phyloP scores from a whole-genome alignment of 75 land plant species.

The Cunninghamia lanceolata region DNA sequence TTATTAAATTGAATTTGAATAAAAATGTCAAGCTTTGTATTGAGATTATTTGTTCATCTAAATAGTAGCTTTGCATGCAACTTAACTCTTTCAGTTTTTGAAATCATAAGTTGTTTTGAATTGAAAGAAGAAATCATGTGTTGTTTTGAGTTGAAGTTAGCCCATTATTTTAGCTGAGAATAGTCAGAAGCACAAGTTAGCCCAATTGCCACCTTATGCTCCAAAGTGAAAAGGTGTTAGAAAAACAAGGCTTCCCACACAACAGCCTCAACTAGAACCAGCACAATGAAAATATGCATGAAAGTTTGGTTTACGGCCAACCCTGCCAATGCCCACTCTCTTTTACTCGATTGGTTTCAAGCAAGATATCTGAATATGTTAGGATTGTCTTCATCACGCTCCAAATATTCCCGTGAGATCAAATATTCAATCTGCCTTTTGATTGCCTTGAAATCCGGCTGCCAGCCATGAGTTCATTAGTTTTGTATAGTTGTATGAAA shows the following conservation, averaged over 20 bases:
- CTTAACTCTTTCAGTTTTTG: no score
- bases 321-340: neutral
- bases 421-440: conserved; percentile 89
- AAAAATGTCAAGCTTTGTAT: no score
- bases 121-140: no score
- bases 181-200: neutral
- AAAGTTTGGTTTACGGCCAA: no score
- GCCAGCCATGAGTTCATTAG: conserved; percentile 12
- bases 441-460: conserved; percentile 92
- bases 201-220: neutral
- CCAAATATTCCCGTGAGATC: conserved; percentile 81
- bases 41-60: no score
- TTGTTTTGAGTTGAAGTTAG: no score
- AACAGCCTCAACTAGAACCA: neutral
- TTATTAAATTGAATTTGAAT: no score
- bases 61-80: no score
- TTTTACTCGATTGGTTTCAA: conserved; percentile 16
- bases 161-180: neutral
- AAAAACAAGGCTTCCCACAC: neutral
- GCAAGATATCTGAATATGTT: conserved; percentile 80
- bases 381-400: conserved; percentile 82
- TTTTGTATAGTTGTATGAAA: neutral
- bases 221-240: neutral
- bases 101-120: no score
- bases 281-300: no score